phyloP scores from a whole-genome alignment of 23 red algal genomes.

The Pyropia yezoensis region DNA sequence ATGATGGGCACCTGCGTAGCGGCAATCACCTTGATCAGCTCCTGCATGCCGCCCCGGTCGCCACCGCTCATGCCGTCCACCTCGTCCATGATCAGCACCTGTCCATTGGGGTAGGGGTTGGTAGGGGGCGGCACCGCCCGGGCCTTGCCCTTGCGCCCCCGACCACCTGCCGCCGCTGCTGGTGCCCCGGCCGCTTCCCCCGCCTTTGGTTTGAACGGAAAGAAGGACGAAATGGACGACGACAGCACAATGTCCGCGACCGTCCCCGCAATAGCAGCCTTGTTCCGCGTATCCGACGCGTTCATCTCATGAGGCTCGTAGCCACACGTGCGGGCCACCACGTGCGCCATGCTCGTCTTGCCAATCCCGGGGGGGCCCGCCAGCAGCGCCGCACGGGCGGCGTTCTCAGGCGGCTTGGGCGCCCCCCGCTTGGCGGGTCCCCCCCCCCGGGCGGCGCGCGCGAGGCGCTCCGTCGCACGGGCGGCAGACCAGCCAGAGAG shows the following conservation, averaged over 20 bases:
- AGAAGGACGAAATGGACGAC: slow-evolving; percentile 37
- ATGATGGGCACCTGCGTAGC: slow-evolving; percentile 89
- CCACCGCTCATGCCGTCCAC: slow-evolving; percentile 95
- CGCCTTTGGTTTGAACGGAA: slow-evolving; percentile 2
- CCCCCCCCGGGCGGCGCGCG: neutral
- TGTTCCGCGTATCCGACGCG: slow-evolving; percentile 85
- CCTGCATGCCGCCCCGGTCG: slow-evolving; percentile 87
- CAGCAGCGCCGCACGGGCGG: slow-evolving; percentile 52
- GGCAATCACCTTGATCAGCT: slow-evolving; percentile 87
- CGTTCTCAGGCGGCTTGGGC: slow-evolving; percentile 11
- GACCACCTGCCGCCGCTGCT: too few relatives aligned
- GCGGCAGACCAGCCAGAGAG: slow-evolving; percentile 22
- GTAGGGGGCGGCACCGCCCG: neutral
- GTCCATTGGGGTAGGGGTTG: slow-evolving; percentile 32
- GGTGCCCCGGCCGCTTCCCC: neutral
- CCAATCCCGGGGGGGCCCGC: slow-evolving; percentile 87
- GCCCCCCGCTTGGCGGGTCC: slow-evolving; percentile 29
- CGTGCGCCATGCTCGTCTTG: slow-evolving; percentile 79
- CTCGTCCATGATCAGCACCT: slow-evolving; percentile 98
- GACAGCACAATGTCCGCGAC: slow-evolving; percentile 42
- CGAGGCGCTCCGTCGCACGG: slow-evolving; percentile 17
- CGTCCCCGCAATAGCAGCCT: slow-evolving; percentile 30
- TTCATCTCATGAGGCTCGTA: slow-evolving; percentile 91
- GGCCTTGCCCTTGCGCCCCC: slow-evolving; percentile 7
- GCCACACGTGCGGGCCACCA: slow-evolving; percentile 50